Conservation (phyloP, 768 basidiomycete species). For the Chalciporus pseudorubinellus region DNA sequence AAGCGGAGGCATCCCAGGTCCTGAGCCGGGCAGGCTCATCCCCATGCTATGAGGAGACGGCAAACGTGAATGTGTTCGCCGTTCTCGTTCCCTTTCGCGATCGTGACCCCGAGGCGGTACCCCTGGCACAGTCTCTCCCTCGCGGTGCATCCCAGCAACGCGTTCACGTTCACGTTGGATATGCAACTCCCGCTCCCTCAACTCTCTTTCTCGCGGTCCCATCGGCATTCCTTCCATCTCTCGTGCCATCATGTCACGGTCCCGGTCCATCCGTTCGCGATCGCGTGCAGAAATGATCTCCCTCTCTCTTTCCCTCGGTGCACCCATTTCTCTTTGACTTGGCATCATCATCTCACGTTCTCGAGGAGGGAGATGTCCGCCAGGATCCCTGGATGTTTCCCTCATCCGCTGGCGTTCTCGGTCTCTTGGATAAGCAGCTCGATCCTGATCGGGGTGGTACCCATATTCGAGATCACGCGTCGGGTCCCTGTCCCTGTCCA, state of each 20-base stretch:
- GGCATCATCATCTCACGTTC: slow-evolving; percentile 21
- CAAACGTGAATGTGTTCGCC: slow-evolving; percentile 26
- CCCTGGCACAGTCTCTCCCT: slow-evolving; percentile 24
- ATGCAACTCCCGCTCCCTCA: slow-evolving; percentile 27
- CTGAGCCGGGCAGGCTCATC: slow-evolving; percentile 5
- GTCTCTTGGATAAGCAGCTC: slow-evolving; percentile 21
- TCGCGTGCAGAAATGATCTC: slow-evolving; percentile 19
- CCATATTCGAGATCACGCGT: slow-evolving; percentile 25
- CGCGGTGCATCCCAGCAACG: slow-evolving; percentile 19
- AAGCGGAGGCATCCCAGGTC: slow-evolving; percentile 10
- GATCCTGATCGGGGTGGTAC: slow-evolving; percentile 22
- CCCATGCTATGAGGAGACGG: slow-evolving; percentile 22
- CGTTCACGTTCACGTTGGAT: slow-evolving; percentile 29
- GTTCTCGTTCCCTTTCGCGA: slow-evolving; percentile 28
- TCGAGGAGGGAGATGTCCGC: slow-evolving; percentile 20
- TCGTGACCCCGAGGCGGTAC: slow-evolving; percentile 24
- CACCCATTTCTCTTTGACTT: slow-evolving; percentile 20
- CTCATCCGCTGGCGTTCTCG: slow-evolving; percentile 23
- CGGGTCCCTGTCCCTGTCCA: slow-evolving; percentile 23
- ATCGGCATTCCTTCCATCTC: slow-evolving; percentile 24
- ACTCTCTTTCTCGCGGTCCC: slow-evolving; percentile 25
- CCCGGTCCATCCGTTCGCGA: slow-evolving; percentile 23
- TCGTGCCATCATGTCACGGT: slow-evolving; percentile 21
- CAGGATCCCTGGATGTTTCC: slow-evolving; percentile 18
- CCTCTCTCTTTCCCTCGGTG: slow-evolving; percentile 27